phyloP scores from a whole-genome alignment of 805 yeast genomes.

The Candida boleticola region DNA sequence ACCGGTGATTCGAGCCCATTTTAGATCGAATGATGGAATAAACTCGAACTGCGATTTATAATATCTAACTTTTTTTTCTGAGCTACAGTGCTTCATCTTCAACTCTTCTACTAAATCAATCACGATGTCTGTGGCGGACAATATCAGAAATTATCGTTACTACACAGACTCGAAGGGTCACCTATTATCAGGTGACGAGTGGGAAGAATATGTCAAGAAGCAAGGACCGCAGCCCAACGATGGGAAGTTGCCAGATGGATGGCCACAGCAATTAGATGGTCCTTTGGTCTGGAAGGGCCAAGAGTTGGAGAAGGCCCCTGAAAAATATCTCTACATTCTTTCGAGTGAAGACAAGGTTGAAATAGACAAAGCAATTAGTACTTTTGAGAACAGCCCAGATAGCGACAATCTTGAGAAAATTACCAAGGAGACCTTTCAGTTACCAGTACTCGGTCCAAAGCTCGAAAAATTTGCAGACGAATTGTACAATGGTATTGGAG shows the following conservation, averaged over 20 bases:
- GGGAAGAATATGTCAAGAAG: constrained; percentile 7
- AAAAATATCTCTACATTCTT: constrained; percentile 8
- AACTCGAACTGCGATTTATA: no score
- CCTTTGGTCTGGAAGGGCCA: constrained; percentile 10
- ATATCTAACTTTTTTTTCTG: no score
- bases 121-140: neutral
- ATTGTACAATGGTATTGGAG: constrained; percentile 10
- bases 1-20: no score
- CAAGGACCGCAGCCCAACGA: neutral
- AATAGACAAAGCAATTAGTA: constrained; percentile 6
- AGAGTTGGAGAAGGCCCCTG: constrained; percentile 7
- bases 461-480: constrained; percentile 9
- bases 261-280: constrained; percentile 9
- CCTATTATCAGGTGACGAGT: constrained; percentile 7
- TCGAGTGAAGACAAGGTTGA: constrained; percentile 7
- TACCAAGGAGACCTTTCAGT: constrained; percentile 6
- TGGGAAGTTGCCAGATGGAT: constrained; percentile 7
- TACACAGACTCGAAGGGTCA: constrained; percentile 5
- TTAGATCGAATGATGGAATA: no score
- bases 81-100: no score
- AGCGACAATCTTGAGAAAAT: constrained; percentile 4
- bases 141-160: constrained; percentile 1
- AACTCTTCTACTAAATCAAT: no score
- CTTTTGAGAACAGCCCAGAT: neutral
- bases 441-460: constrained; percentile 4